A percentile compares a stretch with the other conserved stretches of the same genome.
These are phyloP conservation scores for Plasmopara muralis DNA, from an alignment of 352 stramenopile species.

Conservation along the genomic window DNA sequence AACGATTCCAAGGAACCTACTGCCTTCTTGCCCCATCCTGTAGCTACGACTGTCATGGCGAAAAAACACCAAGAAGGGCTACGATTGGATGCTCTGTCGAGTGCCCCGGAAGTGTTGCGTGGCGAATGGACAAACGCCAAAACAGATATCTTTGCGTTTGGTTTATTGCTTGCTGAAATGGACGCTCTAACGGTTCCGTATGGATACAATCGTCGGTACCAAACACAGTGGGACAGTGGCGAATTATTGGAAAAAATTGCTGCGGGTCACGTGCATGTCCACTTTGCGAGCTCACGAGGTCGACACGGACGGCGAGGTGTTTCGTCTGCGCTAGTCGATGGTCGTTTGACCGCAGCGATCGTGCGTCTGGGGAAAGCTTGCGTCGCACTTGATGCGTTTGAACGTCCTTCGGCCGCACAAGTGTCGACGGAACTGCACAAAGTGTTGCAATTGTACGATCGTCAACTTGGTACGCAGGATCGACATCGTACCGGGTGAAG, in stretches of 20 bases:
- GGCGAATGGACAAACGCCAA: slow-evolving; percentile 34
- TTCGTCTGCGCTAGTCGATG: slow-evolving; percentile 9
- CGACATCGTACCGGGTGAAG: neutral
- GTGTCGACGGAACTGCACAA: slow-evolving; percentile 34
- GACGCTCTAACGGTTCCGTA: slow-evolving; percentile 27
- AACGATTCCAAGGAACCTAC: no score
- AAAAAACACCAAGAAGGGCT: slow-evolving; percentile 13
- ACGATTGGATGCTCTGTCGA: slow-evolving; percentile 21
- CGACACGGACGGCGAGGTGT: slow-evolving; percentile 11
- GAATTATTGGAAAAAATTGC: slow-evolving; percentile 35
- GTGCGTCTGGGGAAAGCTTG: slow-evolving; percentile 36
- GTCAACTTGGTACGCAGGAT: neutral
- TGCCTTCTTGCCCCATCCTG: neutral
- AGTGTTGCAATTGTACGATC: slow-evolving; percentile 16
- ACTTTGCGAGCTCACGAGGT: slow-evolving; percentile 20
- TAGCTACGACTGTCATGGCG: slow-evolving; percentile 5
- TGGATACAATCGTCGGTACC: slow-evolving; percentile 8
- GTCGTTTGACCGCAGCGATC: slow-evolving; percentile 13
- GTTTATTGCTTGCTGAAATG: slow-evolving; percentile 47
- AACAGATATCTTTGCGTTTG: slow-evolving; percentile 53
- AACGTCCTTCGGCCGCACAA: slow-evolving; percentile 35
- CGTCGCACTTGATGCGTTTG: slow-evolving; percentile 33
- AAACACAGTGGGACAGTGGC: slow-evolving; percentile 11
- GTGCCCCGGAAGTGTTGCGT: slow-evolving; percentile 45
- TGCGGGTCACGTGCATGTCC: slow-evolving; percentile 18